Evolutionary conservation across 2,329 filamentous ascomycete genomes (phyloP).

Genomic region (Macrophomina tecta): DNA sequence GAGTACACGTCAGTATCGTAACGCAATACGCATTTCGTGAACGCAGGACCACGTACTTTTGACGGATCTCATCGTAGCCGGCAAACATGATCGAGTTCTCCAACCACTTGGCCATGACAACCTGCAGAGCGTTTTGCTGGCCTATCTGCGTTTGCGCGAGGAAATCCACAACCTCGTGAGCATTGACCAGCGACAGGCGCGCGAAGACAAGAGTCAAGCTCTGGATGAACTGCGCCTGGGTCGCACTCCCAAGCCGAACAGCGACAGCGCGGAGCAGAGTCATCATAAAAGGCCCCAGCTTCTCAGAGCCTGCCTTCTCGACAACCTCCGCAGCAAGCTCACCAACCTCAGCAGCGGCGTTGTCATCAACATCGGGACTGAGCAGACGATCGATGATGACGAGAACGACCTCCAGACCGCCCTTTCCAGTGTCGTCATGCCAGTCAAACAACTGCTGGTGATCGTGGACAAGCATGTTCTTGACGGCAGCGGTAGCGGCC

Average conservation of each 20-base stretch:
- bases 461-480: conserved; percentile 89
- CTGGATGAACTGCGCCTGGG: conserved; percentile 90
- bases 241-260: conserved; percentile 78
- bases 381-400: conserved; percentile 92
- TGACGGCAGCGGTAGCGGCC: conserved; percentile 82
- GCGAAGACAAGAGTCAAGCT: conserved; percentile 95
- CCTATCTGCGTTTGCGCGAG: conserved; percentile 82
- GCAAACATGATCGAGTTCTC: conserved; percentile 97
- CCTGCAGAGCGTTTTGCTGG: conserved; percentile 79
- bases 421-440: conserved; percentile 77
- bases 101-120: conserved; percentile 93
- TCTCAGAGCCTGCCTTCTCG: conserved; percentile 90
- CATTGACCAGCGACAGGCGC: conserved; percentile 81
- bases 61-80: conserved; percentile 96
- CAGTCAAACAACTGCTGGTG: conserved; percentile 88
- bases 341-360: conserved; percentile 93
- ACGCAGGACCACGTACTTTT: conserved; percentile 71
- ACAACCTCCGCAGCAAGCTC: conserved; percentile 93
- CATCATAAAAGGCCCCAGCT: conserved; percentile 86
- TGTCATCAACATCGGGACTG: conserved; percentile 83
- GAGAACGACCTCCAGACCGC: conserved; percentile 85
- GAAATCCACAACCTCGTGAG: conserved; percentile 90
- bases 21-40: conserved; percentile 9
- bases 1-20: conserved; percentile 30
- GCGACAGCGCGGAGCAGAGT: conserved; percentile 91